Evolutionary conservation across 202 grass and related monocot species (phyloP).

Genomic region (Digitaria exilis): DNA sequence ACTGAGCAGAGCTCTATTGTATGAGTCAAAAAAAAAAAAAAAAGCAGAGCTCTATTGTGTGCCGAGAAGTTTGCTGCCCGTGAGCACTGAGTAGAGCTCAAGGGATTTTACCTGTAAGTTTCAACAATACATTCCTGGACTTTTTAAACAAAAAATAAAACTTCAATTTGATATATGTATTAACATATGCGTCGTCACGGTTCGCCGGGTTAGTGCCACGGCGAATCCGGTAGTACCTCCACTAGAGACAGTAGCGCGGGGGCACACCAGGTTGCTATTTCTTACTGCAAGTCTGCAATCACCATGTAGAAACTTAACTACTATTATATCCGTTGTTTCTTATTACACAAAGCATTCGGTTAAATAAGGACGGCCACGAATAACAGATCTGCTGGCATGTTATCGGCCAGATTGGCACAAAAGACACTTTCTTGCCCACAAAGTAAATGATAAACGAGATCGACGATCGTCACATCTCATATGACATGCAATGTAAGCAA

Average conservation of each 20-base stretch:
- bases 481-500: background rate
- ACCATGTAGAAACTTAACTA: background rate
- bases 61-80: background rate
- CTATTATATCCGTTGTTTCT: background rate
- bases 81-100: too few species aligned
- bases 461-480: background rate
- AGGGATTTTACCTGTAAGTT: background rate
- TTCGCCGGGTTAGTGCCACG: too few species aligned
- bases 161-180: too few species aligned
- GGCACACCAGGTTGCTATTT: background rate
- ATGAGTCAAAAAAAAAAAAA: too few species aligned
- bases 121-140: too few species aligned
- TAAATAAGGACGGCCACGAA: background rate
- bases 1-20: background rate
- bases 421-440: background rate
- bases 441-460: background rate
- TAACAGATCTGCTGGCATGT: background rate
- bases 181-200: too few species aligned
- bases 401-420: background rate
- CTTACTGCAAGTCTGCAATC: background rate
- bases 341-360: background rate
- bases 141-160: too few species aligned
- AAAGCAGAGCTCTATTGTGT: background rate
- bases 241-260: too few species aligned
- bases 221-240: too few species aligned